These are phyloP conservation scores for Pneumocystis oryctolagi DNA, from an alignment of 1,139 yeast species.

Conservation along the genomic window DNA sequence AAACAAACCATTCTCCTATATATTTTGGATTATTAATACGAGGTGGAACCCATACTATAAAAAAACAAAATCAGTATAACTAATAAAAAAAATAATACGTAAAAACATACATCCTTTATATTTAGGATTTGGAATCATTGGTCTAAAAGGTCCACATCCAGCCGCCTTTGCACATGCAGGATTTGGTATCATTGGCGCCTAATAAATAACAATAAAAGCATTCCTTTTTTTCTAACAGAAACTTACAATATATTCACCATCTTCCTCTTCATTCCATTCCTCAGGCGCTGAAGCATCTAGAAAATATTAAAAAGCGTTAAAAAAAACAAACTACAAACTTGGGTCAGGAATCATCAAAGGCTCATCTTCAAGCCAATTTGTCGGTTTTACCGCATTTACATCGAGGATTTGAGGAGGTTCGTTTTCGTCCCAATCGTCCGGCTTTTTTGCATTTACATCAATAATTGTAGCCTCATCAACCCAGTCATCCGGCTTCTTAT, in stretches of 20 bases:
- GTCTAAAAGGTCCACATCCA: conserved; percentile 77
- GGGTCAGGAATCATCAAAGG: conserved; percentile 51
- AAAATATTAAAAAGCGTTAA: neutral
- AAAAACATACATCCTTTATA: conserved; percentile 40
- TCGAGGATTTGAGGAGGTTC: conserved; percentile 49
- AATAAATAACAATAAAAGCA: neutral
- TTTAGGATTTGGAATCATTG: conserved; percentile 48
- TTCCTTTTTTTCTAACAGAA: neutral
- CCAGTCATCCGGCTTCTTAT: conserved; percentile 64
- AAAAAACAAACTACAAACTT: neutral
- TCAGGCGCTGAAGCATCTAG: conserved; percentile 43
- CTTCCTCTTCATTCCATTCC: conserved; percentile 78
- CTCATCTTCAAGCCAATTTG: conserved; percentile 59
- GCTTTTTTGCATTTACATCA: conserved; percentile 54
- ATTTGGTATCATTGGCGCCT: conserved; percentile 49
- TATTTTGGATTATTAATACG: conserved; percentile 56
- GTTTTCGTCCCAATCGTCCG: conserved; percentile 68
- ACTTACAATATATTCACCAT: conserved; percentile 51
- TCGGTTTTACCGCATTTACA: conserved; percentile 53
- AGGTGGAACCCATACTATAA: conserved; percentile 48
- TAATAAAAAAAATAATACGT: neutral
- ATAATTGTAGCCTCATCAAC: conserved; percentile 50
- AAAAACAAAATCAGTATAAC: neutral
- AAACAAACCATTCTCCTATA: conserved; percentile 50
- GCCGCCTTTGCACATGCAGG: conserved; percentile 47